phyloP scores from a whole-genome alignment of 2,329 filamentous ascomycete species.

The Aspergillus unguis region DNA sequence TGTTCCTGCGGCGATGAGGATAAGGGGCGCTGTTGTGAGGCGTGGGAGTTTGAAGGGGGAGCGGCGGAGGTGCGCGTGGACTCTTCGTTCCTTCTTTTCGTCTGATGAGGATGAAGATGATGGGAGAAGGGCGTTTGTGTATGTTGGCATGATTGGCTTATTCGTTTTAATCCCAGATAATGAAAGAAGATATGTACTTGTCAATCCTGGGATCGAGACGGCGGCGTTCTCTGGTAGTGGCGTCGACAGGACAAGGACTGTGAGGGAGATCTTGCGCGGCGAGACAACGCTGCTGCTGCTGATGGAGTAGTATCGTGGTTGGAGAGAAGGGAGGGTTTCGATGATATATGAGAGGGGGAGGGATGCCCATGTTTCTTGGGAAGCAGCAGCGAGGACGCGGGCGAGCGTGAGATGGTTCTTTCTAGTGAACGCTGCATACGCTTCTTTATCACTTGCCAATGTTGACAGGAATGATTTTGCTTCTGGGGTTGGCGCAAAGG shows the following conservation, averaged over 20 bases:
- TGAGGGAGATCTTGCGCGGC: slow-evolving; percentile 65
- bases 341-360: slow-evolving; percentile 86
- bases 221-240: slow-evolving; percentile 65
- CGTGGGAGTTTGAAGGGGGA: slow-evolving; percentile 91
- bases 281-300: slow-evolving; percentile 57
- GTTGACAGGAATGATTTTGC: slow-evolving; percentile 77
- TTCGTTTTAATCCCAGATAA: slow-evolving; percentile 2
- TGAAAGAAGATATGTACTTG: slow-evolving; percentile 89
- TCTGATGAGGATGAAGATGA: slow-evolving; percentile 78
- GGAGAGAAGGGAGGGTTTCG: slow-evolving; percentile 80
- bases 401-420: slow-evolving; percentile 67
- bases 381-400: slow-evolving; percentile 20
- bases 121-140: slow-evolving; percentile 56
- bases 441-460: slow-evolving; percentile 79
- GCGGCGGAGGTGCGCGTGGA: slow-evolving; percentile 87
- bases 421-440: slow-evolving; percentile 74
- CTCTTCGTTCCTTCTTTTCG: slow-evolving; percentile 48
- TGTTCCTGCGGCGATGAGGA: slow-evolving; percentile 54
- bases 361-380: slow-evolving; percentile 56
- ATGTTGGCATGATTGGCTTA: background rate
- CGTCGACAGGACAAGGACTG: slow-evolving; percentile 80
- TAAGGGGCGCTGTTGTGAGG: slow-evolving; percentile 41
- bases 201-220: slow-evolving; percentile 78
- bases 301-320: slow-evolving; percentile 94
- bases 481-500: slow-evolving; percentile 75